phyloP scores from a whole-genome alignment of 768 basidiomycete species.

The Pholiota conissans region DNA sequence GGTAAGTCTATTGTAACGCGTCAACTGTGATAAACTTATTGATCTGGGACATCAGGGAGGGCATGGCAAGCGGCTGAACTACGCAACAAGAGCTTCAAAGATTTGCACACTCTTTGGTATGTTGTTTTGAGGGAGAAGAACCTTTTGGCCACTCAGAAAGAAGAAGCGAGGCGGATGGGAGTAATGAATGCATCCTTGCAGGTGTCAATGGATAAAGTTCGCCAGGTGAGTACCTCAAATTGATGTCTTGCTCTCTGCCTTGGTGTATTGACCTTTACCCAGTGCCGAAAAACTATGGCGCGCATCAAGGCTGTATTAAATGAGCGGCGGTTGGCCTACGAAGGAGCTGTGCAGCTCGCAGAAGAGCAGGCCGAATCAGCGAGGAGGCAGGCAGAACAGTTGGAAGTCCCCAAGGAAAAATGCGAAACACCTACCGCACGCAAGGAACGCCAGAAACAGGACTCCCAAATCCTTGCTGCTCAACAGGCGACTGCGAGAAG shows the following conservation, averaged over 20 bases:
- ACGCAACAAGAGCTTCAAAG: constrained; percentile 86
- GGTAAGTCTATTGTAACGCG: constrained; percentile 21
- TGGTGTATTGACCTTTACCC: not conserved
- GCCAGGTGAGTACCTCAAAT: constrained; percentile 37
- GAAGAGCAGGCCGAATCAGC: constrained; percentile 20
- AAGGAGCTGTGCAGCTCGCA: constrained; percentile 57
- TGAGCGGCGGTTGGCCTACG: constrained; percentile 84
- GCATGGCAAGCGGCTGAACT: constrained; percentile 87
- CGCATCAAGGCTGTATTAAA: constrained; percentile 91
- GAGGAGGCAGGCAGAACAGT: not conserved
- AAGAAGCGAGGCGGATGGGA: constrained; percentile 70
- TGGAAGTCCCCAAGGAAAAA: constrained; percentile 1
- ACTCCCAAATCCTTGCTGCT: not conserved
- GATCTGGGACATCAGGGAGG: constrained; percentile 55
- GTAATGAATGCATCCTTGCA: constrained; percentile 31
- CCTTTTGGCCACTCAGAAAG: constrained; percentile 83
- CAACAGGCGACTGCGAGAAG: not conserved
- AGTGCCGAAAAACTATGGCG: constrained; percentile 97
- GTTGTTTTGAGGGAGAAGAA: constrained; percentile 87
- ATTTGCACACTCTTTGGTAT: constrained; percentile 96
- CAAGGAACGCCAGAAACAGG: not conserved
- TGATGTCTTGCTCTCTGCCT: constrained; percentile 3
- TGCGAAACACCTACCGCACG: constrained; percentile 5
- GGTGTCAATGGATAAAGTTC: constrained; percentile 36
- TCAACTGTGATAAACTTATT: constrained; percentile 9